Conservation (phyloP, 208 protist species). For the Herpetomonas muscarum region DNA sequence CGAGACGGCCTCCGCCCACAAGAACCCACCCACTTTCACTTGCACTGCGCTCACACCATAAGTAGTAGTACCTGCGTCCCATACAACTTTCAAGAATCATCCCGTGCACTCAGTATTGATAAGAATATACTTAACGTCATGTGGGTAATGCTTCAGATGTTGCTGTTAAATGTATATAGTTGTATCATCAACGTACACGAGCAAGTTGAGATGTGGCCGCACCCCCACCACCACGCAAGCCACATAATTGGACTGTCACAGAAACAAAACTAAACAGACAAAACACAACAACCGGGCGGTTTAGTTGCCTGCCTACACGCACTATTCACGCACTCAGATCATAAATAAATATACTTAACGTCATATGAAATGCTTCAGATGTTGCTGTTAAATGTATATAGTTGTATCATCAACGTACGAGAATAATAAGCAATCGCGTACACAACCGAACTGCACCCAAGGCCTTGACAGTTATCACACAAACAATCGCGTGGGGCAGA, state of each 20-base stretch:
- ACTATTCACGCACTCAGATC: too few species aligned
- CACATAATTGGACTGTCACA: too few species aligned
- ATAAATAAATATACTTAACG: neutral
- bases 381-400: conserved; percentile 3
- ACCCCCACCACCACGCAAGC: neutral
- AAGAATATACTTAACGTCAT: conserved; percentile 1
- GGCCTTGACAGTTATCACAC: too few species aligned
- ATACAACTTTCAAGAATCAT: neutral
- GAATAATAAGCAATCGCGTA: too few species aligned
- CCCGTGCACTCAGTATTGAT: neutral
- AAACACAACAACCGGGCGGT: too few species aligned
- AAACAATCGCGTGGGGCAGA: too few species aligned
- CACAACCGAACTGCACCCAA: too few species aligned
- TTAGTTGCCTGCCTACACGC: too few species aligned
- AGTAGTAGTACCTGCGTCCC: neutral
- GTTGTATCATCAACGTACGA: neutral
- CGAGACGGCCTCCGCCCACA: too few species aligned
- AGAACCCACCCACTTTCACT: too few species aligned
- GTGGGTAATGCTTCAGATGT: neutral
- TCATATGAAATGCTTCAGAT: neutral
- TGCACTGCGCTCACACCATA: neutral
- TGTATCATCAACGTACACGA: neutral
- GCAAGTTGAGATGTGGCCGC: neutral
- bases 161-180: conserved; percentile 2
- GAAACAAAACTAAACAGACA: too few species aligned